Base-by-base conservation (phyloP, 257 asterid genomes). In the Solanum lycopersicoides region DNA sequence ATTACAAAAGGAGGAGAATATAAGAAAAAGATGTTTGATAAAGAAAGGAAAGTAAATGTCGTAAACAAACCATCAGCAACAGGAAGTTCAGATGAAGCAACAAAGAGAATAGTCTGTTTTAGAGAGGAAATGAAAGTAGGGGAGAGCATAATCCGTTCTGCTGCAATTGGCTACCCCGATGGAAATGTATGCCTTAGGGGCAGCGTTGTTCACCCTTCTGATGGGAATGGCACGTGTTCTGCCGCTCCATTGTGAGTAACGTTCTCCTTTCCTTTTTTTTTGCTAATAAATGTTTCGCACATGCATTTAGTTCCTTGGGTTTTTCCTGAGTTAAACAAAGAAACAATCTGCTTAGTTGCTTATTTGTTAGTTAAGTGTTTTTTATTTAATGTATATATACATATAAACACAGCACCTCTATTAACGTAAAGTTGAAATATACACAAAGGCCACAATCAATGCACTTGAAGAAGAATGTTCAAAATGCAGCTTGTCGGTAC, bases 201-300 rank as follows among this genome's bases (percentile, higher is more conserved):
- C 50, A 35, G 23, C 65, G 80, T 60, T 87, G 83, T 88, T 75
- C 76, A 41, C 50, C 86, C 45, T 87, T 65, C 88, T 9, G 90
- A 91, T 47, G 86, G 86, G 79, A 87, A 88, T 83, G 84, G 60
- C 86, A 83, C 73, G 71, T 44, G 83, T 32, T 50, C 80, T 68
- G 56, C 89, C 28, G 73, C 50, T 21, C 91, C 93, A 45, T 85
- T 23, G 96, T 93, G 89, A 92, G 94, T 91, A 83, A 41, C 77
- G 66, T 76, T 56, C 77, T 80, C 63, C 85, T 47, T 11, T 60
- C n/a, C 4, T 15, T 79, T 86, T 69, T 47, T 15, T 28, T 50
- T 15, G 10, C 10, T 20, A 30, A 18, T 72, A 72, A 72, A 47
- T 45, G 85, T 30, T 47, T 5, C 12, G 11, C 5, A 6, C 20